Base-by-base conservation (phyloP, 2,329 filamentous ascomycete genomes). In the Colletotrichum sublineola region DNA sequence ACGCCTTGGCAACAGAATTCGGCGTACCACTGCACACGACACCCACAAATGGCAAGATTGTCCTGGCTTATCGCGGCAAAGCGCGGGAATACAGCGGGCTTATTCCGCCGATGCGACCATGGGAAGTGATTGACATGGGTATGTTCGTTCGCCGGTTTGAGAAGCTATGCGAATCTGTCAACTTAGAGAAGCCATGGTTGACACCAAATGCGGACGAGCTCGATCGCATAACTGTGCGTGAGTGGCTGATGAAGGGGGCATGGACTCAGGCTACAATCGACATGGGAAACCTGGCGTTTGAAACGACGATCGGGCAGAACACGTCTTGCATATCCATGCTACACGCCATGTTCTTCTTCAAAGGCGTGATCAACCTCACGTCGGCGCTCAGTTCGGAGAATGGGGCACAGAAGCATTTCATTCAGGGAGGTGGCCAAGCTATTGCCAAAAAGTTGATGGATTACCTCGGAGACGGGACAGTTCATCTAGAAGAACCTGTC, bases 301-400 rank as follows among this genome's bases (percentile, higher is more conserved):
- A 75, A 29, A 24, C 29, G 29, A 71, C 68, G 12, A 60, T 73
- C 29, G 75, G 68, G 29, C 36, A 63, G 42, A 68, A 67, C 42
- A 65, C 66, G 4, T 68, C 69, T 3, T 68, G 65, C 55, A 50
- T 74, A 5, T 73, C 68, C 3, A 68, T 74, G 72, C 69, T 74
- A 3, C 65, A 75, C 24, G 74, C 74, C 56, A 52, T 75, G 56
- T 71, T 68, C 66, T 72, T 57, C 42, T 76, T 71, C 62, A 68
- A 52, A 29, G 60, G 60, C 20, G 40, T 46, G 4, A 70, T 65
- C 14, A 68, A 50, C 44, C 48, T 74, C 9, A 65, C 52, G 5
- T 63, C 60, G 3, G 58, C 61, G 15, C 42, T 66, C 29, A 73
- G 65, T 24, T 29, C 42, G 4, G 57, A 67, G 31, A 62, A 68